Base-by-base conservation (phyloP, 2,329 filamentous ascomycete species). In the Cordyceps militaris region DNA sequence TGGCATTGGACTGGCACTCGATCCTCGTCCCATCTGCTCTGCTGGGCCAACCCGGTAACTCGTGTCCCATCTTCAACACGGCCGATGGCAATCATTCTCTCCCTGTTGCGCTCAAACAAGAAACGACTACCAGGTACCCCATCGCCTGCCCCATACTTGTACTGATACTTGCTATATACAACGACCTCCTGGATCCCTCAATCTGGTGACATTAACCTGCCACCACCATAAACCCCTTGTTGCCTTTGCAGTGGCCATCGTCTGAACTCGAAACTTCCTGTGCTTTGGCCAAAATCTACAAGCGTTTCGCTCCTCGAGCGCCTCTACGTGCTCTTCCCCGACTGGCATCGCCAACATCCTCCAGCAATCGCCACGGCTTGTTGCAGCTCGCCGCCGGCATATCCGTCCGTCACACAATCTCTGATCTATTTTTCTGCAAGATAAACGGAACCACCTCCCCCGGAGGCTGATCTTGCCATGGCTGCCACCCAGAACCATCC, bases 401-500 rank as follows among this genome's bases (percentile, higher is more conserved):
- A 42, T 28, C 23, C 13, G 53, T 30, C 43, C 16, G 43, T n/a
- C 23, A 28, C 28, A 9, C 40, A 19, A 54, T 14, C 42, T 9
- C 30, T 9, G 11, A 10, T 16, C 11, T 16, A 11, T 9, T 28
- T 32, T 23, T 9, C 49, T 28, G 36, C 36, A 23, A 10, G 1
- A 21, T 19, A 38, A 40, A 2, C 34, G 14, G n/a, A 44, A 44
- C 8, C n/a, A 2, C 43, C 23, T 32, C 42, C 26, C 30, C 21
- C 16, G 13, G 30, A 38, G 43, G 14, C n/a, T 42, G 2, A 16
- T 9, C 24, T 38, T 21, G 21, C 42, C 60, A 76, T 76, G 73
- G 70, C 71, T 57, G 62, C 58, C 48, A 54, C 58, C 23, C 46
- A 60, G 3, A 56, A 60, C 24, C 40, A 76, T 59, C 88, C 86